Evolutionary conservation across 1,284 basidiomycete genomes (phyloP), one percentile per base, ranked within the genome.

Genomic region (Leccinum idahoense): DNA sequence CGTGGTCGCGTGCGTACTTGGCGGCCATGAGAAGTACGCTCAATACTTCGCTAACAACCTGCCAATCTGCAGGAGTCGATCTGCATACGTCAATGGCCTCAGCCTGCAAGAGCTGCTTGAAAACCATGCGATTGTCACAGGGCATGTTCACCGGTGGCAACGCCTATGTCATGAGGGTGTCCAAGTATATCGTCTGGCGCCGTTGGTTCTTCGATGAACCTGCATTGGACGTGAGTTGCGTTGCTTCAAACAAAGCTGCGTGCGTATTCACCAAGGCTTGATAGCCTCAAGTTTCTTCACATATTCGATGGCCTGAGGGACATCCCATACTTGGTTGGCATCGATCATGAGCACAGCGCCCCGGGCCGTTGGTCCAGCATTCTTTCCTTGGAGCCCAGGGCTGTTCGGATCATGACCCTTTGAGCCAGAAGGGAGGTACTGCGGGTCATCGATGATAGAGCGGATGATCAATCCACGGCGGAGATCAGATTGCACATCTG

Each of bases 301-400:
- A 76, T 96, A 97, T 61, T 96, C 92, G 71, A 97, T 90, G 4
- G 95, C 95, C 76, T 96, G 85, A 53, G 88, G 82, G 18, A 98
- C 96, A 70, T 97, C 94, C 94, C 94, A 98, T 20, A 98, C 93
- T 77, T 96, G 95, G 79, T 98, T 98, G 58, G 95, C 92, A 75
- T 98, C 95, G 67, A 98, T 93, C 95, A 98, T 98, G 65, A 97
- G 81, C 26, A 97, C 95, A 58, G 89, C 87, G 12, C 96, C 95
- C 26, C 26, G 26, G 26, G 26, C 26, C 0, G 94, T 94, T 3
- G 94, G 93, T 10, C 95, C 94, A 6, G 95, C 94, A 69, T 98
- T 97, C 84, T 98, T 98, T 12, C 89, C 92, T 60, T 79, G 81
- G 44, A 91, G 75, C 29, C 79, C 85, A 58, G 87, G 84, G 54